Base-by-base conservation (phyloP, 495 filamentous ascomycete genomes). In the Podospora comata region DNA sequence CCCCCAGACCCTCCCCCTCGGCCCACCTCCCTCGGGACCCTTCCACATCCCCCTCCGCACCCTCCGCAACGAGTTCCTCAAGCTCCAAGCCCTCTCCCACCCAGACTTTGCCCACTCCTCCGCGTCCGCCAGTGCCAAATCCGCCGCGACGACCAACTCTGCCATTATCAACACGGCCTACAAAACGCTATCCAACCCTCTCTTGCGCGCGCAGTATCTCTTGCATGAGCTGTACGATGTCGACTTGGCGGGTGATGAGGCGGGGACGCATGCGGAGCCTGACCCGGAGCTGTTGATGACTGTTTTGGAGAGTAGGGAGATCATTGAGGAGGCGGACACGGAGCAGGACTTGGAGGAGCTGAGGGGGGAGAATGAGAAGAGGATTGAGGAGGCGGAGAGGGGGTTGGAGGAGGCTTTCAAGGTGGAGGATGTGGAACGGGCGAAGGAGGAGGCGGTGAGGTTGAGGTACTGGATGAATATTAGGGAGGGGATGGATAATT, bases 401-500 rank as follows among this genome's bases (percentile, higher is more conserved):
- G 71, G 68, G 27, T 70, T 99, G 20, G 90, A 82, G 54, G 73
- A 74, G 62, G 83, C 86, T n/a, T 93, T 98, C 78, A 80, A 74
- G 74, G 63, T 56, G 6, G 91, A 89, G 54, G 89, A 96, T 80
- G 72, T 90, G 60, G 84, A 87, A 71, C 76, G 34, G 19, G 95
- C 92, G 39, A 87, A 83, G 80, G 74, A 65, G 67, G 92, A 94
- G 84, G 87, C 87, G 57, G 87, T 96, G 6, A 80, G 85, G 77
- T 80, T 98, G 84, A 83, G 92, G 79, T 99, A 97, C 82, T 97
- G 95, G 95, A 83, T 89, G 73, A 95, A 93, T 84, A 87, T 99
- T 62, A 85, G 86, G 61, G 90, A 96, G 81, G 90, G 89, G 27
- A 76, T 97, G 73, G 80, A 88, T 76, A 85, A 86, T 72, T 97